Evolutionary conservation across 1,284 basidiomycete species (phyloP), one percentile per base, ranked within the genome.

Genomic region (Trichosporon sp.): DNA sequence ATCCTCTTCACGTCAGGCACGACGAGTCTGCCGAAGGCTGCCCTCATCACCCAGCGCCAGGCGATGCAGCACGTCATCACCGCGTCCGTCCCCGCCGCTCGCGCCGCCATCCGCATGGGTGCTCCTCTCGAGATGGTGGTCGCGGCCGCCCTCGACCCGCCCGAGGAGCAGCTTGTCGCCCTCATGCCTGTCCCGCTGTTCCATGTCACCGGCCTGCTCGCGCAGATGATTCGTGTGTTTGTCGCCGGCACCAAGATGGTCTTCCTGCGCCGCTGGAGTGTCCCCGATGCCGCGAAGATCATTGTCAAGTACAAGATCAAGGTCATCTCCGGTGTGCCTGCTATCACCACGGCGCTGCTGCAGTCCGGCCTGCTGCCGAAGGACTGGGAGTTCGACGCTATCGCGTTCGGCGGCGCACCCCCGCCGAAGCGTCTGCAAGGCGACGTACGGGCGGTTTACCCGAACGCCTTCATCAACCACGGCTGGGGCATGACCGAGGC

Each of bases 401-500:
- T 80, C 5, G 78, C 78, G 60, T 82, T 79, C 56, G 80, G 80
- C 11, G 80, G 80, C n/a, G 80, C 80, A 0, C 78, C 79, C 7
- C 76, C 79, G 0, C 75, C 77, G 21, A 76, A 75, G 60, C 70
- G 77, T 31, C 74, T 81, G 13, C 77, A 77, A 0, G 71, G 64
- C 21, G 78, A 80, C 64, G 73, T 80, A 18, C 74, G 73, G 31
- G 62, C 67, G 15, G 71, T 74, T 63, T 81, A 74, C 73, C 79
- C 80, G 0, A 74, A 72, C 34, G 75, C 66, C 1, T 2, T 71
- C 6, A 25, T 64, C 27, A 27, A 23, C 0, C 62, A 81, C 67
- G 80, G 78, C 1, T 82, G 81, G 63, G 80, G 80, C 13, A 70
- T 82, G 75, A 79, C 79, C 0, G 80, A 82, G 74, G 79, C 79